Percentiles rank a stretch among this genome's conserved stretches.
These are phyloP conservation scores for Phaeosphaeriaceae sp. DNA, from an alignment of 2,329 filamentous ascomycete genomes.

Conservation along the genomic window DNA sequence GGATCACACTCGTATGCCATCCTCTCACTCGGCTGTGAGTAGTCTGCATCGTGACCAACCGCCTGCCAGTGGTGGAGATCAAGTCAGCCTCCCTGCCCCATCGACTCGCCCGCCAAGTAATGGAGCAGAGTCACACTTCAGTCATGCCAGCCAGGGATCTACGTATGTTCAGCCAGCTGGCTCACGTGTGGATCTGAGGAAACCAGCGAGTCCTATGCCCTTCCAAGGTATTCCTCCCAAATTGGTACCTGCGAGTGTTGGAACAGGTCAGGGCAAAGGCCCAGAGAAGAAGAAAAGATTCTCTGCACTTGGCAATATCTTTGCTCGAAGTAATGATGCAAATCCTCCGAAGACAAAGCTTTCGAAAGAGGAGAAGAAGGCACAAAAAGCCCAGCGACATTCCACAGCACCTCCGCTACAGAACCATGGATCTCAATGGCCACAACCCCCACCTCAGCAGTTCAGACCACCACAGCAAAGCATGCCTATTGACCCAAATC, in stretches of 20 bases:
- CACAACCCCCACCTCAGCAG: slow-evolving; percentile 22
- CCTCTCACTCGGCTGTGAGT: slow-evolving; percentile 35
- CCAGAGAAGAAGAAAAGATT: slow-evolving; percentile 55
- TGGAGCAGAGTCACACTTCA: slow-evolving; percentile 39
- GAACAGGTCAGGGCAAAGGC: slow-evolving; percentile 19
- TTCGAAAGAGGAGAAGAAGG: slow-evolving; percentile 48
- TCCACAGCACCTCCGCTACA: slow-evolving; percentile 23
- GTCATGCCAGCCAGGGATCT: slow-evolving; percentile 39
- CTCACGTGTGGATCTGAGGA: slow-evolving; percentile 37
- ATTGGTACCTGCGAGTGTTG: slow-evolving; percentile 14
- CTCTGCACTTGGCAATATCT: slow-evolving; percentile 54
- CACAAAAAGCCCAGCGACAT: slow-evolving; percentile 40
- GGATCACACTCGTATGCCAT: slow-evolving; percentile 23
- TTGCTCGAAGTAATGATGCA: slow-evolving; percentile 49
- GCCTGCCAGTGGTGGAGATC: slow-evolving; percentile 23
- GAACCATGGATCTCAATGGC: slow-evolving; percentile 20
- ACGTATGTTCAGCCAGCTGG: slow-evolving; percentile 37
- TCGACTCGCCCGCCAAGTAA: slow-evolving; percentile 32
- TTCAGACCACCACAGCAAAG: slow-evolving; percentile 25
- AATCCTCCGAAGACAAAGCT: slow-evolving; percentile 38
- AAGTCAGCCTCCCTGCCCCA: slow-evolving; percentile 16
- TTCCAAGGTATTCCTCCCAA: slow-evolving; percentile 34
- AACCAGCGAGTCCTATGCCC: slow-evolving; percentile 28
- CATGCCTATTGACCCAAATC: slow-evolving; percentile 15
- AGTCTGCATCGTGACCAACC: slow-evolving; percentile 29